Base-by-base conservation (phyloP, 805 yeast species). In the Metschnikowia proteae region DNA sequence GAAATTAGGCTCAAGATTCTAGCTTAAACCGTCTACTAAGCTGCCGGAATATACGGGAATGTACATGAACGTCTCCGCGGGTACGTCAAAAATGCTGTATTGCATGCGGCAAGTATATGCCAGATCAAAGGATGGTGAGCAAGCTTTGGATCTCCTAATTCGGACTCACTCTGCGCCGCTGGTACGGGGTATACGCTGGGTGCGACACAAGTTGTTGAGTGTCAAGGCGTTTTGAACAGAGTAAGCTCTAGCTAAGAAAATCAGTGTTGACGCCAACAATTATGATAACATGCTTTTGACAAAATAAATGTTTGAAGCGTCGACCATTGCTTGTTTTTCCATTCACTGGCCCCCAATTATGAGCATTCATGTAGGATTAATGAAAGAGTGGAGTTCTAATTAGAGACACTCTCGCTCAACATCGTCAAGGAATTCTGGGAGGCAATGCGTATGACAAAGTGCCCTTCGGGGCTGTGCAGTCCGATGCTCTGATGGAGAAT, bases 11-110 rank as follows among this genome's bases (percentile, higher is more conserved):
- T 17, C 17, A 17, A 17, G 17, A 17, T 17, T 1, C 17, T 17
- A 17, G 17, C 17, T 17, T 17, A 17, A 17, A 17, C 17, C 17
- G 17, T n/a, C n/a, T 4, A n/a, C 6, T 31, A 31, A 11, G 22
- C 11, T 27, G 26, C n/a, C 27, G 35, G 13, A 40, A 32, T 40
- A 31, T 40, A 40, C 43, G 43, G 43, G 36, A 13, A 7, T n/a
- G 43, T 40, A 40, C 43, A 40, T 31, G 43, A n/a, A 40, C 13
- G 28, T 6, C 43, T 29, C 23, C 43, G 43, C 43, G 43, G 29
- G 27, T 40, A 31, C 43, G 35, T 40, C 43, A 26, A 13, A 40
- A 9, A n/a, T 25, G 27, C 43, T 30, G 28, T 23, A 11, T 40
- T 40, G 32, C 43, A 40, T 31, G 43, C 36, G 13, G 17, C 22